Percentiles rank a stretch among this genome's conserved stretches.
These are phyloP conservation scores for Penicillium glabrum DNA, from an alignment of 2,329 filamentous ascomycete genomes.

Conservation along the genomic window DNA sequence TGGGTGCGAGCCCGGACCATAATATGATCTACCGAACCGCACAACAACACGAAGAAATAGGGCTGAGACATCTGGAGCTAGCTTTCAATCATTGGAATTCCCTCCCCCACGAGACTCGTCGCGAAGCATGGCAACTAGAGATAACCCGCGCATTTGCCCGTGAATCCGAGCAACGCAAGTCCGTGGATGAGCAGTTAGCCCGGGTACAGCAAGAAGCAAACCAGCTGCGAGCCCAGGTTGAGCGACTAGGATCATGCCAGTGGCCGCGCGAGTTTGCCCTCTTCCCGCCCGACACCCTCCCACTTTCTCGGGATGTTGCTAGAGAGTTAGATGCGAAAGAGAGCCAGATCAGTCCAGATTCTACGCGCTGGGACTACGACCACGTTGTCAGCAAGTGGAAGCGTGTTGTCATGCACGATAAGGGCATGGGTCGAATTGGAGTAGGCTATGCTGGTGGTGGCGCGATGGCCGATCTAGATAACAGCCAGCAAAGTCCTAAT, in stretches of 20 bases:
- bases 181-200: conserved; percentile 44
- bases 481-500: conserved; percentile 14
- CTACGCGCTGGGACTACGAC: conserved; percentile 49
- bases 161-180: conserved; percentile 46
- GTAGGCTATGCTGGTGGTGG: conserved; percentile 24
- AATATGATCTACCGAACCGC: conserved; percentile 48
- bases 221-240: conserved; percentile 49
- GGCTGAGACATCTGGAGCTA: conserved; percentile 72
- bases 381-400: conserved; percentile 50
- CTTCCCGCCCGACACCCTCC: conserved; percentile 47
- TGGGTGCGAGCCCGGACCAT: conserved; percentile 30
- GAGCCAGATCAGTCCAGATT: conserved; percentile 35
- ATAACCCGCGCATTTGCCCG: conserved; percentile 48
- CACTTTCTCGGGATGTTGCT: conserved; percentile 39
- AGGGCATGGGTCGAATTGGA: conserved; percentile 42
- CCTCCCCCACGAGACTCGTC: conserved; percentile 56
- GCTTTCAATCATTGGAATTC: conserved; percentile 75
- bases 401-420: conserved; percentile 47
- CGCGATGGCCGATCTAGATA: conserved; percentile 14
- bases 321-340: conserved; percentile 38
- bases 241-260: conserved; percentile 47
- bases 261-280: conserved; percentile 51
- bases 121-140: conserved; percentile 48
- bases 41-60: conserved; percentile 65
- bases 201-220: conserved; percentile 49